These are phyloP conservation scores for Magnaporthiopsis rhizophila DNA, from an alignment of 2,329 filamentous ascomycete genomes.

Conservation along the genomic window DNA sequence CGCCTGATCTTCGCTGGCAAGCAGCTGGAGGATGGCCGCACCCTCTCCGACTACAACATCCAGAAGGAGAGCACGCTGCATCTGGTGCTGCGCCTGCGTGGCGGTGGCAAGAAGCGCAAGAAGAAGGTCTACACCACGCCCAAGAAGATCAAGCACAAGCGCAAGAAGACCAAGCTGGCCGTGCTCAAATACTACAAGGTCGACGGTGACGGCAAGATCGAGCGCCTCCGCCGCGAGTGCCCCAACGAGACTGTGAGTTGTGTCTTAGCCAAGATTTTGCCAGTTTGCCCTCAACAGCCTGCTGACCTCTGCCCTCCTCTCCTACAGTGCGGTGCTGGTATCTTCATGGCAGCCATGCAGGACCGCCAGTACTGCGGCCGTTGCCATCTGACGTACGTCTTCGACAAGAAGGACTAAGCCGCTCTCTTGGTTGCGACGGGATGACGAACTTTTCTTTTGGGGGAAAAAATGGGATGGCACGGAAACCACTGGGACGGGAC, in stretches of 20 bases:
- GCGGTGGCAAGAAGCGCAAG: constrained; percentile 99
- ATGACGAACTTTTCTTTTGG: constrained; percentile 9
- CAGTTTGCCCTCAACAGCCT: neutral
- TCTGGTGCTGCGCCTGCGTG: constrained; percentile 94
- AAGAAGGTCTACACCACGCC: constrained; percentile 99
- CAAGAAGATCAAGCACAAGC: constrained; percentile 99
- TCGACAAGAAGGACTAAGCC: constrained; percentile 53
- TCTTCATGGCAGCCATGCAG: constrained; percentile 99
- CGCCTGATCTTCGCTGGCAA: constrained; percentile 99
- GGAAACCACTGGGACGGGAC: constrained; percentile 15
- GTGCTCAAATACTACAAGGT: constrained; percentile 99
- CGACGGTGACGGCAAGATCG: constrained; percentile 98
- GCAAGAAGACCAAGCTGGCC: constrained; percentile 99
- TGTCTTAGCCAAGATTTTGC: too few species aligned
- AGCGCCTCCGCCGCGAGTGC: constrained; percentile 98
- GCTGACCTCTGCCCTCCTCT: neutral
- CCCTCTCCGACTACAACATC: constrained; percentile 99
- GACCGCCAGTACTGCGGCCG: constrained; percentile 95
- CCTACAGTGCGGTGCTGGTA: constrained; percentile 94
- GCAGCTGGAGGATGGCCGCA: constrained; percentile 99
- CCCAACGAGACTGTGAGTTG: constrained; percentile 72
- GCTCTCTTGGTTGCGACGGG: constrained; percentile 5
- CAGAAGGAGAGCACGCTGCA: constrained; percentile 99
- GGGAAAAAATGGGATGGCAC: constrained; percentile 12
- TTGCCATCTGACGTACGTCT: constrained; percentile 67